These are phyloP conservation scores for Paecilomyces niveus DNA, from an alignment of 2,329 filamentous ascomycete species.

Conservation along the genomic window DNA sequence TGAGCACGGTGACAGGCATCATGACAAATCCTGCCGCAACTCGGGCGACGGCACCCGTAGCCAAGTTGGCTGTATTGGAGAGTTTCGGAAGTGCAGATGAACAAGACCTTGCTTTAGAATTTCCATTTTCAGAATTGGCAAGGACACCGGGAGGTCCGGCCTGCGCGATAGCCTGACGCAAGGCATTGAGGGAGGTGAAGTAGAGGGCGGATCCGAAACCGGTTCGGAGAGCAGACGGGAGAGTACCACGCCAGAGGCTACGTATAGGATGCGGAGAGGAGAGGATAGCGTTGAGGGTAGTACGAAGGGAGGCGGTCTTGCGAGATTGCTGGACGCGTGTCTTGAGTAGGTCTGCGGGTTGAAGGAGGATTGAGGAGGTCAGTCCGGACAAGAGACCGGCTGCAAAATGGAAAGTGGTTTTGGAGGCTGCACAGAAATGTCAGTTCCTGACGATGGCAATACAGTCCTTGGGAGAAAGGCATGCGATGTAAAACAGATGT, in stretches of 20 bases:
- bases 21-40: slow-evolving; percentile 82
- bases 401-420: slow-evolving; percentile 68
- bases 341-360: slow-evolving; percentile 93
- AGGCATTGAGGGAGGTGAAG: slow-evolving; percentile 78
- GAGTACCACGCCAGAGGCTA: slow-evolving; percentile 83
- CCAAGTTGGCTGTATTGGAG: slow-evolving; percentile 74
- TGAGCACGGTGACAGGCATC: slow-evolving; percentile 95
- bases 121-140: slow-evolving; percentile 18
- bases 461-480: background rate
- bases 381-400: slow-evolving; percentile 84
- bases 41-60: slow-evolving; percentile 75
- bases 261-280: slow-evolving; percentile 59
- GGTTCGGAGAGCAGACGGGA: slow-evolving; percentile 87
- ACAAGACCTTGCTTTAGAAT: slow-evolving; percentile 14
- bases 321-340: slow-evolving; percentile 89
- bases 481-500: background rate
- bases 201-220: slow-evolving; percentile 91
- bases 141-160: slow-evolving; percentile 34
- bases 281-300: slow-evolving; percentile 64
- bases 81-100: slow-evolving; percentile 76
- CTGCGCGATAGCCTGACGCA: slow-evolving; percentile 61
- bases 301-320: slow-evolving; percentile 56
- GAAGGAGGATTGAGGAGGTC: slow-evolving; percentile 79
- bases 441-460: background rate
- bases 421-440: slow-evolving; percentile 23